Base-by-base conservation (phyloP, 306 rosid genomes). In the Glycyrrhiza uralensis region DNA sequence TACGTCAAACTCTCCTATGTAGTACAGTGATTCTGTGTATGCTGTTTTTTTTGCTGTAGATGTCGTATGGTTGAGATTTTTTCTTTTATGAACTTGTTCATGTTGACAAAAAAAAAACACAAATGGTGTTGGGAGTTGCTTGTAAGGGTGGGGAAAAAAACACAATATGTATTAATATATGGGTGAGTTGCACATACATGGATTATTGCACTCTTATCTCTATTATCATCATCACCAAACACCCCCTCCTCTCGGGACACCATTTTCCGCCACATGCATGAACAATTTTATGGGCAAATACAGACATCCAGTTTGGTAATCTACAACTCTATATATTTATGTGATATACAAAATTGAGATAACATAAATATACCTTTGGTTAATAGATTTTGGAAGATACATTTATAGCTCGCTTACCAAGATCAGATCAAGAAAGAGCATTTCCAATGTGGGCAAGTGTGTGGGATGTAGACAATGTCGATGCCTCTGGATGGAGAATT, bases 381-480 rank as follows among this genome's bases (percentile, higher is more conserved):
- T 23, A 75, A 46, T 63, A 78, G 51, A 69, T 66, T 65, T 61
- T 49, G 71, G 66, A 75, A 50, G 69, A 39, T 72, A 62, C 67
- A 78, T 71, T 74, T 70, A 79, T 50, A 65, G 79, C 84, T 86
- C 87, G 24, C 54, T 78, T 73, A 84, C 83, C 90, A 77, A 92
- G 77, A 86, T 81, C 75, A 79, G 89, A 85, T 89, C 83, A 80
- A 81, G 80, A 79, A 74, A 80, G 62, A 78, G 68, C 66, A 76
- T 71, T 81, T 81, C 70, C 83, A 79, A 57, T 72, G 67, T 64
- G 23, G 36, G 66, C 51, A 65, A 61, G 51, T 61, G 51, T 47
- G 49, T 61, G 66, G 59, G 69, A 63, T 18, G 7, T 67, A 57
- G 92, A 77, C 15, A 14, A 13, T n/a, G n/a, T n/a, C n/a, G n/a